Base-by-base conservation (phyloP, 768 basidiomycete species). In the Suillus brevipes region DNA sequence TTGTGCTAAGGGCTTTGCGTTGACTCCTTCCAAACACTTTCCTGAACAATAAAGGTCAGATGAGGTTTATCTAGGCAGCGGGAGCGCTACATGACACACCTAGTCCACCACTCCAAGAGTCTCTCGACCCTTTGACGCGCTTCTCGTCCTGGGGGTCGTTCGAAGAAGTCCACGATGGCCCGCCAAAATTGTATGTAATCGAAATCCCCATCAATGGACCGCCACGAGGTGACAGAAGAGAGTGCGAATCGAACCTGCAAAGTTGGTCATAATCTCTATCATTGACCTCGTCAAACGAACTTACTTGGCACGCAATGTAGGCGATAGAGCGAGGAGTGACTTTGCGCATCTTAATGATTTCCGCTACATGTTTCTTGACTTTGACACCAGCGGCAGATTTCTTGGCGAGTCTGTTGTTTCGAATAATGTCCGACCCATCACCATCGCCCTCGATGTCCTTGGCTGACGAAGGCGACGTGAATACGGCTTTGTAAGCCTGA, bases 81-180 rank as follows among this genome's bases (percentile, higher is more conserved):
- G 16, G 18, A 8, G 16, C 7, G 18, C 6, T 10, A 45, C 8
- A n/a, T 49, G 8, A 49, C 38, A 12, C 36, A 61, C 60, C 42
- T 36, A 20, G 40, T 61, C 60, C 60, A 61, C 60, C 60, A 61
- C 18, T n/a, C 14, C 8, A 61, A 20, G 9, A 61, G 45, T 13
- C 34, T 43, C 14, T 61, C 25, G 23, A 55, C 42, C 20, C 63
- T 31, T 4, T 18, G 16, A 34, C 60, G 16, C 20, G 64, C 62
- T 38, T 45, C 23, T 12, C 60, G 60, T 14, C 68, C 63, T 12
- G 68, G 64, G 20, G 65, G 50, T 12, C 65, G 67, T 60, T 76
- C 71, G 55, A 75, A 72, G 65, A 63, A 75, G 56, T 72, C 71
- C 31, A 74, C 65, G 45, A 76, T 60, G 28, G 68, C 69, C 40